phyloP scores from a whole-genome alignment of 352 stramenopile genomes.

The Bremia lactucae region DNA sequence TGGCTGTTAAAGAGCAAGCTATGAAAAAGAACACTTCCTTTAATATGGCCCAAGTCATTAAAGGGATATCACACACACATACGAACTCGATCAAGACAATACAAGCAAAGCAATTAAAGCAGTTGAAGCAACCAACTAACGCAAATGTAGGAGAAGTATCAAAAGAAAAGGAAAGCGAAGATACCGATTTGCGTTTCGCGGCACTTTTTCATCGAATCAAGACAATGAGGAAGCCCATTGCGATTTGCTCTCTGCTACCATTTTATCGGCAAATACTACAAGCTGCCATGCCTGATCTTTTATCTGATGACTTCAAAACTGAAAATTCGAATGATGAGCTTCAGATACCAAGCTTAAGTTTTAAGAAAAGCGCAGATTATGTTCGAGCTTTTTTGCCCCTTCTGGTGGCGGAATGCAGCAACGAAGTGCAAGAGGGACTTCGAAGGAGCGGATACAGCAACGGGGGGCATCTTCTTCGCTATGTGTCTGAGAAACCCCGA shows the following conservation, averaged over 20 bases:
- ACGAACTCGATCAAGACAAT: conserved; percentile 16
- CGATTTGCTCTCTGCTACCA: conserved; percentile 55
- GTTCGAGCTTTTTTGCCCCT: conserved; percentile 68
- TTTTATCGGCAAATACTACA: conserved; percentile 80
- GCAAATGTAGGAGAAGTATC: background rate
- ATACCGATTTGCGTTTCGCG: conserved; percentile 39
- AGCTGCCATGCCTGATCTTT: conserved; percentile 60
- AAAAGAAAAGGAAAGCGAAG: conserved; percentile 30
- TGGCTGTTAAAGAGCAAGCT: conserved; percentile 12
- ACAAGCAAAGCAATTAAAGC: conserved; percentile 4
- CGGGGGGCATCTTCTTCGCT: conserved; percentile 54
- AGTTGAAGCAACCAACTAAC: conserved; percentile 3
- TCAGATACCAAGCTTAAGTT: conserved; percentile 39
- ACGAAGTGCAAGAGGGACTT: conserved; percentile 64
- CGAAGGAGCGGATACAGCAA: conserved; percentile 32
- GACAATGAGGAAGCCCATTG: conserved; percentile 61
- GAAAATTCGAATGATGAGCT: conserved; percentile 47
- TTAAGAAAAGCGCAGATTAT: conserved; percentile 63
- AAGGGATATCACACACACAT: conserved; percentile 46
- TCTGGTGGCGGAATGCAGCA: conserved; percentile 75
- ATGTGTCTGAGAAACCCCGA: conserved; percentile 67
- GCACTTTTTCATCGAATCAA: conserved; percentile 77
- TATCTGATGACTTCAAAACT: conserved; percentile 52
- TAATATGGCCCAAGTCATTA: conserved; percentile 54
- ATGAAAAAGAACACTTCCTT: conserved; percentile 34